These are phyloP conservation scores for Amanita pseudoporphyria DNA, from an alignment of 768 basidiomycete species.

Conservation along the genomic window DNA sequence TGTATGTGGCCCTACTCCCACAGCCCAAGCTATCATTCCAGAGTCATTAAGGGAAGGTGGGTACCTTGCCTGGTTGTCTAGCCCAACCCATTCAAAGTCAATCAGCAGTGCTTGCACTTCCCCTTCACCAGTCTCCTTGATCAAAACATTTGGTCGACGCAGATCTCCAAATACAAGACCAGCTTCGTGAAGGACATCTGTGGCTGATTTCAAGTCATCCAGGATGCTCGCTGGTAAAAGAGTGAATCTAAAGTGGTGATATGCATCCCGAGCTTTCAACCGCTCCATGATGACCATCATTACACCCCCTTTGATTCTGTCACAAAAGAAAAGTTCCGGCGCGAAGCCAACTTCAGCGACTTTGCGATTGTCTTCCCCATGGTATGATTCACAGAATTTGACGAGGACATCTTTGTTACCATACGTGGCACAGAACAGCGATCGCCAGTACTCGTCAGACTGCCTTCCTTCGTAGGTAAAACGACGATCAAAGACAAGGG, in stretches of 20 bases:
- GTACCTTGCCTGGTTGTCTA: neutral
- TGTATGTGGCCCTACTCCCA: neutral
- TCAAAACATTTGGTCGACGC: neutral
- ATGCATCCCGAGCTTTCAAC: neutral
- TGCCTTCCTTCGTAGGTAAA: neutral
- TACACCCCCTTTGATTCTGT: conserved; percentile 2
- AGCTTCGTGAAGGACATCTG: neutral
- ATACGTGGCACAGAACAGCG: no score
- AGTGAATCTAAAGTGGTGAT: neutral
- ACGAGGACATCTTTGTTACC: no score
- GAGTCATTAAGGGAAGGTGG: neutral
- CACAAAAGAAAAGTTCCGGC: conserved; percentile 1
- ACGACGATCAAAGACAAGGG: conserved; percentile 2
- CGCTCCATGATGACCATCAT: neutral
- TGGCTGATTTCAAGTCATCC: conserved; percentile 1
- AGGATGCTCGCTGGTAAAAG: neutral
- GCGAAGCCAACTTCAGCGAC: neutral
- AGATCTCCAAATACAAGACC: neutral
- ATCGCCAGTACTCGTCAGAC: no score
- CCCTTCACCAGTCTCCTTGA: neutral
- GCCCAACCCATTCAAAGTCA: neutral
- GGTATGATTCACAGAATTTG: no score
- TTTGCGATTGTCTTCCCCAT: neutral
- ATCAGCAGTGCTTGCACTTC: neutral
- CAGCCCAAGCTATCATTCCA: conserved; percentile 1